A percentile compares a stretch with the other conserved stretches of the same genome.
These are phyloP conservation scores for Truncatella angustata DNA, from an alignment of 2,329 filamentous ascomycete species.

Conservation along the genomic window DNA sequence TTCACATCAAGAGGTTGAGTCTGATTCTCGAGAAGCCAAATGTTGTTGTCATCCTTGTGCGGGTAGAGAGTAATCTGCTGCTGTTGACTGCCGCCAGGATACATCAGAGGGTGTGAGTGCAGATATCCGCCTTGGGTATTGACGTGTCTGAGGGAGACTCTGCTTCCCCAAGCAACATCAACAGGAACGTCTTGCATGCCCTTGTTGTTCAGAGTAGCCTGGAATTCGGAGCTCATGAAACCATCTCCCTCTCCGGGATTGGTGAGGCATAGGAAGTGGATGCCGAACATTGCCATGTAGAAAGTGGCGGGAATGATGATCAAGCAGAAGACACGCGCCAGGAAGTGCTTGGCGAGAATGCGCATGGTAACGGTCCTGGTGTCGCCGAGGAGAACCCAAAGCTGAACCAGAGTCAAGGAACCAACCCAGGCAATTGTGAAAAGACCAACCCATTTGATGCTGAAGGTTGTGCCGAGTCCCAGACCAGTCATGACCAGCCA, in stretches of 20 bases:
- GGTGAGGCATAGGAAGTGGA: conserved; percentile 89
- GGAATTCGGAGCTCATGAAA: conserved; percentile 99
- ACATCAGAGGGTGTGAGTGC: conserved; percentile 97
- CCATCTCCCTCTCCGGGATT: conserved; percentile 98
- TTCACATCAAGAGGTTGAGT: conserved; percentile 81
- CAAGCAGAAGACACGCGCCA: conserved; percentile 86
- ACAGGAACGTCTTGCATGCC: conserved; percentile 93
- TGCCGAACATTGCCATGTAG: conserved; percentile 96
- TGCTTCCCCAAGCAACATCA: conserved; percentile 86
- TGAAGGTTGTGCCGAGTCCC: conserved; percentile 83
- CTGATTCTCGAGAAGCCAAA: conserved; percentile 88
- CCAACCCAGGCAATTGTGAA: conserved; percentile 99
- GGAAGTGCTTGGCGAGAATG: conserved; percentile 89
- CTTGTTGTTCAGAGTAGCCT: conserved; percentile 95
- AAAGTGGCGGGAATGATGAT: conserved; percentile 86
- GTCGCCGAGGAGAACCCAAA: conserved; percentile 94
- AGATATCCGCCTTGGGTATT: conserved; percentile 98
- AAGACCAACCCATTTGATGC: conserved; percentile 98
- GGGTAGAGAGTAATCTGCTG: conserved; percentile 98
- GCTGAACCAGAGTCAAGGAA: conserved; percentile 81
- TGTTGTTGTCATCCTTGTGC: conserved; percentile 98
- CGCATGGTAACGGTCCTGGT: conserved; percentile 80
- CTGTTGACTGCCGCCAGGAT: conserved; percentile 94
- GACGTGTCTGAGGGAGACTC: conserved; percentile 83
- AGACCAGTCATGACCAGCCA: conserved; percentile 88